A percentile compares a stretch with the other conserved stretches of the same genome.
These are phyloP conservation scores for Aspergillus fijiensis DNA, from an alignment of 2,329 filamentous ascomycete genomes.

Conservation along the genomic window DNA sequence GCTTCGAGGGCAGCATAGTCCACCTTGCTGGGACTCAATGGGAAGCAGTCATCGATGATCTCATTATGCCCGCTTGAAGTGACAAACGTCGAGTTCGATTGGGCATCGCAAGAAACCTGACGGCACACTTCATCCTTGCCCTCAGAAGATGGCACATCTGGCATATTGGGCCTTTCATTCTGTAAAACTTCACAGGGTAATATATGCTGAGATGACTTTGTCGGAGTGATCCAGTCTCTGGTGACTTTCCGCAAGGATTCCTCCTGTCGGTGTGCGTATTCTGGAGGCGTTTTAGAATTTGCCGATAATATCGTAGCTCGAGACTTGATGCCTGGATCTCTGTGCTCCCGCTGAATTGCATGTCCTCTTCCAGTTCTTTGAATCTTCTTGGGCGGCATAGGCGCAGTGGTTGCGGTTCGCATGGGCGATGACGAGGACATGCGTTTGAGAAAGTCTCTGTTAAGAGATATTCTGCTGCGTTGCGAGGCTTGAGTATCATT, in stretches of 20 bases:
- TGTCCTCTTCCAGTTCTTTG: not conserved
- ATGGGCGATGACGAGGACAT: not conserved
- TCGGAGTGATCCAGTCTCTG: not conserved
- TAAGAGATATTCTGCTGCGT: not conserved
- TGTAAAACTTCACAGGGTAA: not conserved
- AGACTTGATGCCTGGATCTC: not conserved
- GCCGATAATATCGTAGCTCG: not conserved
- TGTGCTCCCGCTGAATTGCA: not conserved
- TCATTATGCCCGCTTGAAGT: not conserved
- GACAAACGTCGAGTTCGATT: not conserved
- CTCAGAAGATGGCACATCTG: no score
- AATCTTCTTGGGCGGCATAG: not conserved
- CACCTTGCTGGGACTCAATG: not conserved
- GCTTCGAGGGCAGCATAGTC: not conserved
- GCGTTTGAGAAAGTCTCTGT: not conserved
- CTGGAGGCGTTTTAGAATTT: not conserved
- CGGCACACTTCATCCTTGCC: not conserved
- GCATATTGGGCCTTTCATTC: no score
- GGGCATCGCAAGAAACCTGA: not conserved
- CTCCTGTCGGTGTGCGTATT: not conserved
- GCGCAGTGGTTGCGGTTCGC: not conserved
- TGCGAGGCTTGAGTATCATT: not conserved
- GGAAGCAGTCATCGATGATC: not conserved
- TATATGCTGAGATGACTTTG: not conserved
- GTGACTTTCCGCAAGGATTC: not conserved